These are phyloP conservation scores for Parathielavia appendiculata DNA, from an alignment of 495 filamentous ascomycete genomes.

Conservation along the genomic window DNA sequence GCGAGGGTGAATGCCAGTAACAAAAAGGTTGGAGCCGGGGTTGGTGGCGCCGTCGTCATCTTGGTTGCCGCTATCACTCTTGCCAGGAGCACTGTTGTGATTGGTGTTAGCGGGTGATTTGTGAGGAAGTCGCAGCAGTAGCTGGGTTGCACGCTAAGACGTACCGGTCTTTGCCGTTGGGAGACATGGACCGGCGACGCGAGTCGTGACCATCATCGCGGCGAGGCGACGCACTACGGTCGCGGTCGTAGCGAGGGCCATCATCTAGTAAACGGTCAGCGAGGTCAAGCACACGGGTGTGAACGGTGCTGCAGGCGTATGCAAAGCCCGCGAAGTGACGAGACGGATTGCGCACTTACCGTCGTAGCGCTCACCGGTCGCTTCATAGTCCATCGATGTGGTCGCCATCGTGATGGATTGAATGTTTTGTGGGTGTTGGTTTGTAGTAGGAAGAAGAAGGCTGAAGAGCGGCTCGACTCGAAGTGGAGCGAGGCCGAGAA, in stretches of 20 bases:
- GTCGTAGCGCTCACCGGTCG: conserved; percentile 74
- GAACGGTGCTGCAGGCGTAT: background rate
- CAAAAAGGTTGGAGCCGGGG: conserved; percentile 96
- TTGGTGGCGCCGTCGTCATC: conserved; percentile 80
- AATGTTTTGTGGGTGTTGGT: conserved; percentile 2
- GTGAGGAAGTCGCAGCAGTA: background rate
- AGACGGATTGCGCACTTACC: conserved; percentile 51
- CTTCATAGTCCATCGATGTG: conserved; percentile 75
- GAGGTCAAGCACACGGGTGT: conserved; percentile 7
- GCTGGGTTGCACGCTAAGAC: conserved; percentile 24
- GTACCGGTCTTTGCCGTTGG: conserved; percentile 68
- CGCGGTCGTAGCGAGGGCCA: conserved; percentile 65
- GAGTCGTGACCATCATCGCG: conserved; percentile 63
- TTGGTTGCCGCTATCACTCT: conserved; percentile 41
- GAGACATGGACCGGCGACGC: conserved; percentile 73
- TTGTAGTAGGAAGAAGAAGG: background rate
- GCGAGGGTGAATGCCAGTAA: conserved; percentile 95
- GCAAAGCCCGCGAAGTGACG: background rate
- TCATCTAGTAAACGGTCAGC: conserved; percentile 52
- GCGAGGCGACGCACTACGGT: conserved; percentile 91
- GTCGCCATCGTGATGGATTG: conserved; percentile 44
- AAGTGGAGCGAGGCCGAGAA: background rate
- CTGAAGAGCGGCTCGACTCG: conserved; percentile 1
- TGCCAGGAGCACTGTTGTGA: conserved; percentile 24
- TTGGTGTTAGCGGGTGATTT: conserved; percentile 8